Conservation (phyloP, 768 basidiomycete genomes). For the Boletus bicolor region DNA sequence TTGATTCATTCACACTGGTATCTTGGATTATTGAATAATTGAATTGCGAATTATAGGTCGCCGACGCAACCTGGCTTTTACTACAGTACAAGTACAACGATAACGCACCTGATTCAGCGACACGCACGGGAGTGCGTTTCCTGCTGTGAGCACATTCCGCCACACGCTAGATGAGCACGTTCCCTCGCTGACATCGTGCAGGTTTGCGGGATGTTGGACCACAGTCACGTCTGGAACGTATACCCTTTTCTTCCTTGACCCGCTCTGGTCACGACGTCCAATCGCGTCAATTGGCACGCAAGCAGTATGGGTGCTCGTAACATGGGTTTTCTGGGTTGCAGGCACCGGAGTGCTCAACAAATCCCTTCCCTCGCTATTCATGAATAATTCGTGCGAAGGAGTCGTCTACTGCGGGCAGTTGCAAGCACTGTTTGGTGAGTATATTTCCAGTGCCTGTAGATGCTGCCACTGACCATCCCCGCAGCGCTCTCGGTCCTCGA, state of each 20-base stretch:
- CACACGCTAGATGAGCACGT: background rate
- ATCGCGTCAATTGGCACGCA: slow-evolving; percentile 58
- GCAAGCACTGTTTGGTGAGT: slow-evolving; percentile 48
- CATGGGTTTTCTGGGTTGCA: slow-evolving; percentile 61
- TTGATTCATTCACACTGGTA: slow-evolving; percentile 15
- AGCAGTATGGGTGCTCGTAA: slow-evolving; percentile 54
- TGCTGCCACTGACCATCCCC: slow-evolving; percentile 5
- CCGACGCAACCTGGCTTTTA: slow-evolving; percentile 56
- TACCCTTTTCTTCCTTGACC: slow-evolving; percentile 60
- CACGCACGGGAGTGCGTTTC: slow-evolving; percentile 44
- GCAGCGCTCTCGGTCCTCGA: slow-evolving; percentile 50
- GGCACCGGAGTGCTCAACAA: slow-evolving; percentile 51
- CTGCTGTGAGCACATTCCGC: slow-evolving; percentile 41
- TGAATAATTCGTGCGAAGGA: slow-evolving; percentile 38
- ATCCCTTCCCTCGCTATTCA: slow-evolving; percentile 44
- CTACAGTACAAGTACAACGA: slow-evolving; percentile 52
- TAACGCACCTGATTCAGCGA: slow-evolving; percentile 47
- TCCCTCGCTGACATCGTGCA: slow-evolving; percentile 23
- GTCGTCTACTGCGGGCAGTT: slow-evolving; percentile 56
- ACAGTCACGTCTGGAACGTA: slow-evolving; percentile 48
- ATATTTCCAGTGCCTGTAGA: background rate
- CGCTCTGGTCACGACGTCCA: slow-evolving; percentile 50
- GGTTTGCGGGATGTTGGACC: slow-evolving; percentile 63
- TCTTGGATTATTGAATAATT: slow-evolving; percentile 1
- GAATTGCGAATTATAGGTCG: slow-evolving; percentile 36